Conservation (phyloP, 768 basidiomycete species). For the Boletus tomentosulus region DNA sequence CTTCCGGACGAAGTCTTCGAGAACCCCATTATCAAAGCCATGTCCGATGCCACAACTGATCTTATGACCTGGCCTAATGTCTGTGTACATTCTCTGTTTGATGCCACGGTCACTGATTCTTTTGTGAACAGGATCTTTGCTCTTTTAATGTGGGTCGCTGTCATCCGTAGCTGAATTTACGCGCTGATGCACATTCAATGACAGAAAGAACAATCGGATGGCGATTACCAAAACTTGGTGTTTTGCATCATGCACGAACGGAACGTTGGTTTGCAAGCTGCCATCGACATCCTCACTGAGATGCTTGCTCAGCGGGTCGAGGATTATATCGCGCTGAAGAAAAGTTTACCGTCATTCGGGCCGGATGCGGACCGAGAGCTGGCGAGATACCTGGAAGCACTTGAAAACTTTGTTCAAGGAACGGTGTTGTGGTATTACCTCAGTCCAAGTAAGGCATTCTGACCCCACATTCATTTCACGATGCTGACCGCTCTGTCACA, state of each 20-base stretch:
- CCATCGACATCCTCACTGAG: conserved; percentile 35
- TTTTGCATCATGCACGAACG: conserved; percentile 38
- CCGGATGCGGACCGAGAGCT: conserved; percentile 33
- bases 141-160: conserved; percentile 25
- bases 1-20: conserved; percentile 36
- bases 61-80: conserved; percentile 43
- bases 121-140: conserved; percentile 22
- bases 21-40: conserved; percentile 30
- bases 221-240: conserved; percentile 38
- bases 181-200: conserved; percentile 5
- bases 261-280: conserved; percentile 30
- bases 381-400: conserved; percentile 29
- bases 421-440: conserved; percentile 40
- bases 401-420: conserved; percentile 38
- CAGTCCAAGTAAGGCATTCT: conserved; percentile 31
- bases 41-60: conserved; percentile 39
- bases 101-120: conserved; percentile 10
- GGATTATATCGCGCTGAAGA: conserved; percentile 32
- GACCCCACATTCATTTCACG: not conserved
- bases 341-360: conserved; percentile 33
- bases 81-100: conserved; percentile 12
- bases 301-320: conserved; percentile 35
- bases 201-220: conserved; percentile 38
- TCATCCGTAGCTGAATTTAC: conserved; percentile 4
- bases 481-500: conserved; percentile 8